phyloP scores from a whole-genome alignment of 1,284 basidiomycete species.

The Sporisorium iseilematis-ciliati region DNA sequence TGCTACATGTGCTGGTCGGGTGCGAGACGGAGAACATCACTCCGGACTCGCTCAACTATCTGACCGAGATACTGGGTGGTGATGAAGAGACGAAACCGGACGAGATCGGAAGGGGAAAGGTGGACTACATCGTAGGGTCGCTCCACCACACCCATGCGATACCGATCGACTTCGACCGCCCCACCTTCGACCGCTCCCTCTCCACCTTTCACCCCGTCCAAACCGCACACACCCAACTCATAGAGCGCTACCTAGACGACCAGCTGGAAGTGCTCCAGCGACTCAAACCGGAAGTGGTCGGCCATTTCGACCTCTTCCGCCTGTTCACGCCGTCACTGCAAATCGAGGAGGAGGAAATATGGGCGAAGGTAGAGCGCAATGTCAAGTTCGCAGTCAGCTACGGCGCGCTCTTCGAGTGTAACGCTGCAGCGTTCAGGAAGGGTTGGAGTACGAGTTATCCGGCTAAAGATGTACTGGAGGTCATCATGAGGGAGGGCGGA shows the following conservation, averaged over 20 bases:
- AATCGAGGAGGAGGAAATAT: slow-evolving; percentile 73
- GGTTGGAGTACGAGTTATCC: slow-evolving; percentile 89
- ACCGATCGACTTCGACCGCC: slow-evolving; percentile 91
- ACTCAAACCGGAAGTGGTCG: slow-evolving; percentile 88
- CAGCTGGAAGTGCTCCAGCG: slow-evolving; percentile 68
- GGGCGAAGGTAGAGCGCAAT: slow-evolving; percentile 81
- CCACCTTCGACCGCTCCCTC: slow-evolving; percentile 78
- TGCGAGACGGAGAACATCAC: slow-evolving; percentile 94
- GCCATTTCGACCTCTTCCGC: slow-evolving; percentile 81
- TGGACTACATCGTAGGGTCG: slow-evolving; percentile 90
- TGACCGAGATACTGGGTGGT: slow-evolving; percentile 72
- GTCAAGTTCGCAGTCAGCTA: slow-evolving; percentile 80
- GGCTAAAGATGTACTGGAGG: slow-evolving; percentile 78
- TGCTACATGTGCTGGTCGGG: slow-evolving; percentile 85
- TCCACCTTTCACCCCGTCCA: slow-evolving; percentile 70
- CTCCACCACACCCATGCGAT: slow-evolving; percentile 89
- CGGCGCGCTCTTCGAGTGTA: slow-evolving; percentile 92
- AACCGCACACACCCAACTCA: slow-evolving; percentile 20
- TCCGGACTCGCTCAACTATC: slow-evolving; percentile 75
- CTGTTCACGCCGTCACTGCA: slow-evolving; percentile 72
- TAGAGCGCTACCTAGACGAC: slow-evolving; percentile 59
- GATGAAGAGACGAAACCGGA: slow-evolving; percentile 35
- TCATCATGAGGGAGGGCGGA: slow-evolving; percentile 79
- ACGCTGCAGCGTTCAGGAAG: slow-evolving; percentile 91
- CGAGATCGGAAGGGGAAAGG: slow-evolving; percentile 36